Conservation (phyloP, 805 yeast species). For the Saccharomycopsis oosterbeekiorum region DNA sequence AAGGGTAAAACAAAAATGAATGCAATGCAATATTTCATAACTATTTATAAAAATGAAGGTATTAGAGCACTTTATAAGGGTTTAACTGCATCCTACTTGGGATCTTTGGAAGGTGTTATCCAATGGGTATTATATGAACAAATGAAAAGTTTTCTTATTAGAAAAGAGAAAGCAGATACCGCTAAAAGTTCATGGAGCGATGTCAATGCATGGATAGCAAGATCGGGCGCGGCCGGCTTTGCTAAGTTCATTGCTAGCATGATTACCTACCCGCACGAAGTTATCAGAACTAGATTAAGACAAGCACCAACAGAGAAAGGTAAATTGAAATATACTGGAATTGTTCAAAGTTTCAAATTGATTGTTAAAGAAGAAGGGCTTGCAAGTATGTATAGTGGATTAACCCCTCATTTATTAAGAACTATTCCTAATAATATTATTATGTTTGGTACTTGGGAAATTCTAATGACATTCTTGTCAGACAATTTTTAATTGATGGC, state of each 20-base stretch:
- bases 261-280: conserved; percentile 95
- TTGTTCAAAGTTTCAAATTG: conserved; percentile 75
- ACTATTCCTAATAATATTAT: conserved; percentile 97
- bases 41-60: conserved; percentile 71
- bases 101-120: conserved; percentile 83
- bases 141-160: conserved; percentile 64
- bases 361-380: conserved; percentile 90
- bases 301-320: conserved; percentile 81
- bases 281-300: conserved; percentile 87
- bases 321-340: conserved; percentile 77
- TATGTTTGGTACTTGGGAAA: conserved; percentile 99
- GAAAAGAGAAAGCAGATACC: conserved; percentile 27
- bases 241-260: conserved; percentile 91
- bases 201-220: conserved; percentile 82
- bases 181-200: conserved; percentile 43
- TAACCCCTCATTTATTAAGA: conserved; percentile 92
- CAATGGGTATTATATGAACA: conserved; percentile 97
- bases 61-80: conserved; percentile 75
- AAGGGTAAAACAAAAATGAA: conserved; percentile 43
- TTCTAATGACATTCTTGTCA: conserved; percentile 53
- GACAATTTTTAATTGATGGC: not conserved
- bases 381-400: conserved; percentile 90
- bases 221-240: conserved; percentile 95
- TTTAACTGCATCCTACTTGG: conserved; percentile 87
- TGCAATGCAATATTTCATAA: conserved; percentile 73